Conservation (phyloP, 768 basidiomycete species). For the Boletellus sp. region DNA sequence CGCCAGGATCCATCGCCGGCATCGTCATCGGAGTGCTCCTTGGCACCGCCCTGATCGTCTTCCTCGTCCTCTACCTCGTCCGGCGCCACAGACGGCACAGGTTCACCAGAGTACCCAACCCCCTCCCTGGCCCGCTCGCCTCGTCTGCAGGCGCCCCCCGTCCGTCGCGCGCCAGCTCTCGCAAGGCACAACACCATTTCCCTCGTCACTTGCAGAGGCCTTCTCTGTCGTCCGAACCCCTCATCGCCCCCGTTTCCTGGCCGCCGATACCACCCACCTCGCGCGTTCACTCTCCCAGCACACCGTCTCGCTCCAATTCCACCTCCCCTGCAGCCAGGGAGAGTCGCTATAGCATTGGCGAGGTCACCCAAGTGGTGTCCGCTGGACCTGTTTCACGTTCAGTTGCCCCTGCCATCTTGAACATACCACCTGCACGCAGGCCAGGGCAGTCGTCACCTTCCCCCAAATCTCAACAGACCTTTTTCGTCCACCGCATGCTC, state of each 20-base stretch:
- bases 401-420: background rate
- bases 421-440: conserved; percentile 4
- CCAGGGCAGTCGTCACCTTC: background rate
- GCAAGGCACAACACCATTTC: background rate
- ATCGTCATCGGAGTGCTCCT: conserved; percentile 21
- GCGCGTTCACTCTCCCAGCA: background rate
- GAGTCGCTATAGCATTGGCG: background rate
- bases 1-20: conserved; percentile 12
- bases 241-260: conserved; percentile 14
- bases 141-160: background rate
- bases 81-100: conserved; percentile 5
- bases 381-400: background rate
- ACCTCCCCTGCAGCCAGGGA: conserved; percentile 2
- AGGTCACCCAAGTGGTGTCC: background rate
- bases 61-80: conserved; percentile 11
- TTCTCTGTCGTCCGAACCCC: conserved; percentile 23
- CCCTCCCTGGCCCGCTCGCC: background rate
- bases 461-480: background rate
- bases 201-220: conserved; percentile 7
- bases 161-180: background rate
- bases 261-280: conserved; percentile 5
- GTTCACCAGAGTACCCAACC: conserved; percentile 18
- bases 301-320: conserved; percentile 2
- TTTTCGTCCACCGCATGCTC: conserved; percentile 22
- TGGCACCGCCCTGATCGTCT: conserved; percentile 12